Conservation (phyloP, 768 basidiomycete genomes). For the Mycena belliarum region DNA sequence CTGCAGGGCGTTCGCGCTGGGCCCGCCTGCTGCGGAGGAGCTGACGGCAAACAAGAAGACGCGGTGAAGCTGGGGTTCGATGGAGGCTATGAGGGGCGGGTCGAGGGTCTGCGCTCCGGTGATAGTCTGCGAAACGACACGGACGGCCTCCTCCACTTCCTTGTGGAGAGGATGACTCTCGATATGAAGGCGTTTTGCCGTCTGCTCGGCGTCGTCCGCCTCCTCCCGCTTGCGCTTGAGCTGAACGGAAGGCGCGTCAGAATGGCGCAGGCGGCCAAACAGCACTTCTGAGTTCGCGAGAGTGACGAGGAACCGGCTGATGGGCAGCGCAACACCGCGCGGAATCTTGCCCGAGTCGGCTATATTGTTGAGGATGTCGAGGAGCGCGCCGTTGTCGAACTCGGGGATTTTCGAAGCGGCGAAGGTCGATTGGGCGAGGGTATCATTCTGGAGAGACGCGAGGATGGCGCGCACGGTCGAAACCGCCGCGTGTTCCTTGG, state of each 20-base stretch:
- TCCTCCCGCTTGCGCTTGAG: constrained; percentile 77
- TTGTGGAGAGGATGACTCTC: constrained; percentile 49
- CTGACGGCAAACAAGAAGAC: constrained; percentile 79
- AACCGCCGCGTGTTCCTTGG: constrained; percentile 60
- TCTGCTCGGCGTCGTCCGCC: constrained; percentile 39
- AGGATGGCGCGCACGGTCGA: constrained; percentile 67
- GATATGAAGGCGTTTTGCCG: constrained; percentile 32
- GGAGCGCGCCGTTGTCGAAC: constrained; percentile 47
- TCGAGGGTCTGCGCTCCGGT: constrained; percentile 49
- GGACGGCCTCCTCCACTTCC: constrained; percentile 63
- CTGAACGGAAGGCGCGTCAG: constrained; percentile 60
- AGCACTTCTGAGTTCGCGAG: constrained; percentile 66
- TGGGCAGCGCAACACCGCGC: constrained; percentile 52
- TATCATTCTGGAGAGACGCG: constrained; percentile 54
- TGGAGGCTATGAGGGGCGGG: constrained; percentile 62
- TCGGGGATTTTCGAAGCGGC: constrained; percentile 52
- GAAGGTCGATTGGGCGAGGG: constrained; percentile 56
- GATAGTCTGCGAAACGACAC: constrained; percentile 45
- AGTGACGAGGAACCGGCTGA: constrained; percentile 64
- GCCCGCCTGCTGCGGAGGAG: constrained; percentile 55
- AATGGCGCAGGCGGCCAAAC: constrained; percentile 65
- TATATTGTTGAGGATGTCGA: constrained; percentile 55
- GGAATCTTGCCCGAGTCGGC: constrained; percentile 48
- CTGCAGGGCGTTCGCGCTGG: constrained; percentile 59
- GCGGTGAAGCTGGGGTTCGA: constrained; percentile 73